phyloP scores from a whole-genome alignment of 2,329 filamentous ascomycete species.

The Alternaria atra region DNA sequence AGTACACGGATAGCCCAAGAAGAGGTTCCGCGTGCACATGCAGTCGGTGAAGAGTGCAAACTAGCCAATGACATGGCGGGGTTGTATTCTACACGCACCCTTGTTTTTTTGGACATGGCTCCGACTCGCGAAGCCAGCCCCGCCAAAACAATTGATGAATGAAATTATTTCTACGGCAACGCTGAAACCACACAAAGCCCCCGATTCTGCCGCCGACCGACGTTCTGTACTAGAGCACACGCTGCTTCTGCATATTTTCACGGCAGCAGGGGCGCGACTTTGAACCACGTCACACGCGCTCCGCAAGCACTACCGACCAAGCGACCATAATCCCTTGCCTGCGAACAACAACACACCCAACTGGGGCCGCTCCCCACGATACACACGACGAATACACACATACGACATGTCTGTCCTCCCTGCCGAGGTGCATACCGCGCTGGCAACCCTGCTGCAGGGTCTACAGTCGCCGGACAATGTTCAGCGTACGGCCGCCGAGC shows the following conservation, averaged over 20 bases:
- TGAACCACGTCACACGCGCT: constrained; percentile 20
- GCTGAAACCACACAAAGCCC: constrained; percentile 10
- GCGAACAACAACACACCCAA: constrained; percentile 18
- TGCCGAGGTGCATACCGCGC: constrained; percentile 82
- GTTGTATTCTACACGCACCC: constrained; percentile 13
- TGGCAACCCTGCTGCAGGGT: constrained; percentile 85
- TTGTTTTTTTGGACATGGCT: constrained; percentile 20
- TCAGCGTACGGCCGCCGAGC: constrained; percentile 85
- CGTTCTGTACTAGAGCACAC: neutral
- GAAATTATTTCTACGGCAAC: constrained; percentile 28
- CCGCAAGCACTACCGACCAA: constrained; percentile 7
- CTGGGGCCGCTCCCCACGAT: constrained; percentile 31
- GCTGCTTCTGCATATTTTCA: constrained; percentile 5
- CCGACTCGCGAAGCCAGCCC: constrained; percentile 23
- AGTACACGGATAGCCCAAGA: no score
- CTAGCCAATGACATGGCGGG: constrained; percentile 18
- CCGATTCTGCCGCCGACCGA: constrained; percentile 12
- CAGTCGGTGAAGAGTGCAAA: neutral
- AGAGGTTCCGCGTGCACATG: neutral
- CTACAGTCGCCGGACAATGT: constrained; percentile 90
- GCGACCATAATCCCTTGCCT: constrained; percentile 15
- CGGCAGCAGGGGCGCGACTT: constrained; percentile 14
- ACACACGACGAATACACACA: constrained; percentile 16
- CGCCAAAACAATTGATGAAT: constrained; percentile 26
- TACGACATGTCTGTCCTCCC: constrained; percentile 82